Percentiles rank a stretch among this genome's conserved stretches.
Conservation (phyloP, 805 yeast genomes). For the Lachancea sp. region DNA sequence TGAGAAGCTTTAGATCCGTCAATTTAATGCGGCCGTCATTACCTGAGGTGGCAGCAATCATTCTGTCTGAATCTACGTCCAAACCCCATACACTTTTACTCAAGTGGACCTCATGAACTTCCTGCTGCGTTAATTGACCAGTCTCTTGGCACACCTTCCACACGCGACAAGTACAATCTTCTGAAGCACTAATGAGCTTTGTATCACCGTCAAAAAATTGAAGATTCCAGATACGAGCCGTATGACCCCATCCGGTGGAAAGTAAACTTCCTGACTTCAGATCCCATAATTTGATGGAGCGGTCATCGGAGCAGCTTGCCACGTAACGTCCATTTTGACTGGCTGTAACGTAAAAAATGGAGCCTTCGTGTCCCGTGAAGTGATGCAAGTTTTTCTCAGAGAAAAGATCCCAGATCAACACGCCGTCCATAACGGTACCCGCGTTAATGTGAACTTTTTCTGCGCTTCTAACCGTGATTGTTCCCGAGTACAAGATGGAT, state of each 20-base stretch:
- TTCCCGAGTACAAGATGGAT: conserved; percentile 83
- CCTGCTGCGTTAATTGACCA: conserved; percentile 21
- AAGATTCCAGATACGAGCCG: conserved; percentile 87
- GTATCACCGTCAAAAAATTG: conserved; percentile 42
- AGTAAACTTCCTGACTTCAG: conserved; percentile 48
- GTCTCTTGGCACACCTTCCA: conserved; percentile 48
- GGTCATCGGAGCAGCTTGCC: conserved; percentile 87
- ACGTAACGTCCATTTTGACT: conserved; percentile 49
- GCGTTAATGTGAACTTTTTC: conserved; percentile 58
- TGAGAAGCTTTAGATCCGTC: conserved; percentile 42
- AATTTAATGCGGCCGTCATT: conserved; percentile 81
- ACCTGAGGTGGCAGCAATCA: conserved; percentile 76
- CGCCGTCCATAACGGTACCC: conserved; percentile 91
- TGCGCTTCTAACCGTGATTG: conserved; percentile 43
- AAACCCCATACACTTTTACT: conserved; percentile 89
- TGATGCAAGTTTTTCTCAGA: conserved; percentile 42
- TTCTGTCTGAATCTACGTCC: conserved; percentile 41
- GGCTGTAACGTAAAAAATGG: conserved; percentile 74
- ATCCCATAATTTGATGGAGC: conserved; percentile 77
- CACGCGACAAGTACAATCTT: conserved; percentile 76
- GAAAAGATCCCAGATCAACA: conserved; percentile 65
- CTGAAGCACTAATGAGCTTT: conserved; percentile 62
- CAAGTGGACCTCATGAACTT: conserved; percentile 59
- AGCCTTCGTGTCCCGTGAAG: conserved; percentile 79
- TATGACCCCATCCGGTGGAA: conserved; percentile 94